phyloP scores from a whole-genome alignment of 176 grass and related monocot genomes.

The Saccharum officinarum region DNA sequence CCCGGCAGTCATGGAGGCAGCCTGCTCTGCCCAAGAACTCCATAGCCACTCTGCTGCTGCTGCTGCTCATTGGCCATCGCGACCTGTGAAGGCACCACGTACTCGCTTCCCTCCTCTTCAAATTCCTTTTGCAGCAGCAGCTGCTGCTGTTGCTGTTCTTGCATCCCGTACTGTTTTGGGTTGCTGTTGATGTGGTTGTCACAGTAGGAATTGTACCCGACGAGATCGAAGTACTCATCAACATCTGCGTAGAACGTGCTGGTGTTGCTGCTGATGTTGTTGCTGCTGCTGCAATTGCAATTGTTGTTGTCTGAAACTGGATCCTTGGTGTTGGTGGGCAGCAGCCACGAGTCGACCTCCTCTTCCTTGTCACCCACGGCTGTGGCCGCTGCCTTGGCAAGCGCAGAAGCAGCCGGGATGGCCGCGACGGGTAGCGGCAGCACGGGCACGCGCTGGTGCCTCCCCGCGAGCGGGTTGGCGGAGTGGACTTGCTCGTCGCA shows the following conservation, averaged over 20 bases:
- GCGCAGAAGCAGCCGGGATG: conserved; percentile 28
- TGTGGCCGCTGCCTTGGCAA: neutral
- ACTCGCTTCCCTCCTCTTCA: conserved; percentile 39
- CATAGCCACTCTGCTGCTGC: conserved; percentile 42
- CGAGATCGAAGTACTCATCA: conserved; percentile 71
- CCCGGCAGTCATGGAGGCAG: conserved; percentile 29
- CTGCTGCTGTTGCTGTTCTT: conserved; percentile 39
- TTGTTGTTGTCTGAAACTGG: neutral
- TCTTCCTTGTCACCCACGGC: conserved; percentile 30
- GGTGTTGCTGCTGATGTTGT: neutral
- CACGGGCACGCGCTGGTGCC: conserved; percentile 56
- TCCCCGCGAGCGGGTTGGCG: conserved; percentile 58
- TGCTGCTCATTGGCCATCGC: neutral
- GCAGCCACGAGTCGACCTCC: conserved; percentile 50
- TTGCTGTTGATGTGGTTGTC: conserved; percentile 34
- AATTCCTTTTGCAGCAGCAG: conserved; percentile 40
- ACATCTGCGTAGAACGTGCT: conserved; percentile 41
- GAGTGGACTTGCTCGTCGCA: conserved; percentile 76
- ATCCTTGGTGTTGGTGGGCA: conserved; percentile 2
- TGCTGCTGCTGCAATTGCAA: neutral
- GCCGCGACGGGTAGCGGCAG: conserved; percentile 37
- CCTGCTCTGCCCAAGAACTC: conserved; percentile 35
- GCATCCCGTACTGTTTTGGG: conserved; percentile 29
- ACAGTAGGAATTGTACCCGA: conserved; percentile 60
- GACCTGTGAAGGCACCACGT: conserved; percentile 52